Base-by-base conservation (phyloP, 495 filamentous ascomycete species). In the Letharia lupina region DNA sequence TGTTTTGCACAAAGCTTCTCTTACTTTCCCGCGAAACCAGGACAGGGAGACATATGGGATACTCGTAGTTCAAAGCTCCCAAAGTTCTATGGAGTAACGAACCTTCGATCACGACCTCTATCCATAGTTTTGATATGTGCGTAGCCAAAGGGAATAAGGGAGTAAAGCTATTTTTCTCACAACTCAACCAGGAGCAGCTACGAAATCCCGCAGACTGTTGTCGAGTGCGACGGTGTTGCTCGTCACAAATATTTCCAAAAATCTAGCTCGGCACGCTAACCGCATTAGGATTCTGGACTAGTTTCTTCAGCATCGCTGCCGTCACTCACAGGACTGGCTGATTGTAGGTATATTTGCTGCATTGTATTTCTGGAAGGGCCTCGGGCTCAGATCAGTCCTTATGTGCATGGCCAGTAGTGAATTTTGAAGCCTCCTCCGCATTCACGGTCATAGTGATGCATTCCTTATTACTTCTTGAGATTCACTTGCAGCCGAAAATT, bases 101-200 rank as follows among this genome's bases (percentile, higher is more conserved):
- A 81, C 81, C 81, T 81, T 75, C 81, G 80, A 42, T 73, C 72
- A 66, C 81, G 75, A 71, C 80, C 79, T 74, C 80, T 76, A 65
- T 82, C 78, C 81, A 83, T 83, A 15, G 48, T 59, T 23, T 40
- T 9, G 31, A 47, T 67, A 48, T 23, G 3, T 23, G 7, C 16
- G 39, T 58, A 39, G 16, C 12, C 18, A 5, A 44, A 20, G 20
- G 1, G 15, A 23, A 50, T 37, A 1, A 41, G 42, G 16, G 35
- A 59, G 56, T 11, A 42, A 1, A 40, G 18, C 2, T 2, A 42
- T 6, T 3, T 44, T 11, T 1, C 9, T 39, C 35, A 41, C 2
- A 54, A 16, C 42, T 39, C 16, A 23, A 60, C 16, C 18, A 4
- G 3, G 7, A 57, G 33, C 54, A 57, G 33, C 33, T 37, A 35